These are phyloP conservation scores for Neopestalotiopsis clavispora DNA, from an alignment of 2,329 filamentous ascomycete species.

Conservation along the genomic window DNA sequence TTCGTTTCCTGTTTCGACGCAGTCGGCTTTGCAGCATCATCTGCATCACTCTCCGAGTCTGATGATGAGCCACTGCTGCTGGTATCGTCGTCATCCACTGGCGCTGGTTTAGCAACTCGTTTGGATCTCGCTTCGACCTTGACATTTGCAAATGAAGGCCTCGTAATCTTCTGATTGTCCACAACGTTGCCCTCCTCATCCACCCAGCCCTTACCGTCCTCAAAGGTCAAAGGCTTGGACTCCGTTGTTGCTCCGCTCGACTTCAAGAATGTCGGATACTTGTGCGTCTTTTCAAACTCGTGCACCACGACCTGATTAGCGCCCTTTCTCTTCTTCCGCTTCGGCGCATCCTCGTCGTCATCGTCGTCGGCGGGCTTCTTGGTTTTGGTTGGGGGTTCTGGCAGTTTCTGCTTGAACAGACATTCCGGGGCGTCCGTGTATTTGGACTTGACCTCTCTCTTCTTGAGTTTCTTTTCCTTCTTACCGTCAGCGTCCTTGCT, in stretches of 20 bases:
- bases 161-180: constrained; percentile 57
- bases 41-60: constrained; percentile 30
- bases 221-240: constrained; percentile 64
- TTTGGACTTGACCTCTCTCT: constrained; percentile 69
- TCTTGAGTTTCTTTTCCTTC: constrained; percentile 60
- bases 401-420: constrained; percentile 80
- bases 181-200: constrained; percentile 78
- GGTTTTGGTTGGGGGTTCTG: constrained; percentile 51
- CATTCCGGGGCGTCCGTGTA: constrained; percentile 83
- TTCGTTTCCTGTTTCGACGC: not conserved
- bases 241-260: constrained; percentile 48
- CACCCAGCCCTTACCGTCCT: constrained; percentile 89
- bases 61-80: constrained; percentile 43
- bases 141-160: constrained; percentile 31
- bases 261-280: constrained; percentile 83
- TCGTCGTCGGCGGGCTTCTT: constrained; percentile 47
- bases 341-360: constrained; percentile 48
- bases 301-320: constrained; percentile 73
- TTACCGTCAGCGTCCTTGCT: constrained; percentile 51
- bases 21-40: constrained; percentile 14
- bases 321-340: constrained; percentile 65
- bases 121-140: constrained; percentile 19
- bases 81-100: constrained; percentile 29
- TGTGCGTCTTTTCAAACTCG: constrained; percentile 86
- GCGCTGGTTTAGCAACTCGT: constrained; percentile 18